A percentile compares a stretch with the other conserved stretches of the same genome.
Evolutionary conservation across 495 filamentous ascomycete genomes (phyloP).

Genomic region (Glonium stellatum): DNA sequence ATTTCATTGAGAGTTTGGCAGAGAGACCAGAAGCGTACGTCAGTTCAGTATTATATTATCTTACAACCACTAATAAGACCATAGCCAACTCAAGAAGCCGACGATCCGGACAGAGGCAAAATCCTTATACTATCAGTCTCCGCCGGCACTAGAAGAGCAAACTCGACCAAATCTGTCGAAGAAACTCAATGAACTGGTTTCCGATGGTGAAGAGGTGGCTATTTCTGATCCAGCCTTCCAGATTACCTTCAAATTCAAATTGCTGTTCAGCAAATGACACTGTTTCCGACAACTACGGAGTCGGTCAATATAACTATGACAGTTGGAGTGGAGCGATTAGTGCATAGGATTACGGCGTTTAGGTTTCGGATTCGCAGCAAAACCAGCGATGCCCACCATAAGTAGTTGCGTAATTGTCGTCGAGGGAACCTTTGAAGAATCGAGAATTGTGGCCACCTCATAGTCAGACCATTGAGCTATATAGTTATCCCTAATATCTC

Average conservation of each 20-base stretch:
- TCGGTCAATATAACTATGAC: too few species aligned
- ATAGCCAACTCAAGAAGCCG: conserved; percentile 61
- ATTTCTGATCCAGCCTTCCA: conserved; percentile 78
- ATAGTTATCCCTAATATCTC: too few species aligned
- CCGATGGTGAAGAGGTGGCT: conserved; percentile 64
- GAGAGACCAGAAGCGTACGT: conserved; percentile 65
- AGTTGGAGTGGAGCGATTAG: not conserved
- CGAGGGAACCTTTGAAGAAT: too few species aligned
- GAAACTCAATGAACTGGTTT: conserved; percentile 60
- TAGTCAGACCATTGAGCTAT: too few species aligned
- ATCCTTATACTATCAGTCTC: conserved; percentile 84
- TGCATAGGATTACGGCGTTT: not conserved
- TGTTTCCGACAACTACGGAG: not conserved
- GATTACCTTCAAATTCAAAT: conserved; percentile 43
- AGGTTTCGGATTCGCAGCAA: not conserved
- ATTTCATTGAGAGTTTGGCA: conserved; percentile 79
- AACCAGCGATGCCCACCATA: too few species aligned
- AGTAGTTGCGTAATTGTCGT: too few species aligned
- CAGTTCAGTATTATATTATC: not conserved
- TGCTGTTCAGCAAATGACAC: conserved; percentile 48
- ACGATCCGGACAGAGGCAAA: conserved; percentile 72
- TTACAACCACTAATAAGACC: not conserved
- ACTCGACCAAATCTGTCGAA: conserved; percentile 75
- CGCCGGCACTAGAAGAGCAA: conserved; percentile 69
- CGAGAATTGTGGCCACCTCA: too few species aligned